phyloP scores from a whole-genome alignment of 192 early-diverging fungal species.

The Coemansia sp. region DNA sequence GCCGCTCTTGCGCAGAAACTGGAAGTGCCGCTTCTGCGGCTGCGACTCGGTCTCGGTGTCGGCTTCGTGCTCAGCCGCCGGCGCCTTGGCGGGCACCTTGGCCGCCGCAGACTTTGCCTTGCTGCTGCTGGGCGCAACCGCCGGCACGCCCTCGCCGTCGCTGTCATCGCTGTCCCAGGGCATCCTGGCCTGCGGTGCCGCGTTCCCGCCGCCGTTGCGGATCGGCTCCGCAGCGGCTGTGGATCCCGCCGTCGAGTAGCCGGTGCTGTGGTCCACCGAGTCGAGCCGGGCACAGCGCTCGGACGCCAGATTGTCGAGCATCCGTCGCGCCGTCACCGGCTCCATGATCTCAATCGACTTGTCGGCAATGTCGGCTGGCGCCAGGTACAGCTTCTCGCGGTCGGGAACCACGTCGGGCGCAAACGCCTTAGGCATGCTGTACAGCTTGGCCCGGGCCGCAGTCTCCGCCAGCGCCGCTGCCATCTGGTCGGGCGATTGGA shows the following conservation, averaged over 20 bases:
- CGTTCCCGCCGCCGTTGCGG: neutral
- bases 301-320: slow-evolving; percentile 48
- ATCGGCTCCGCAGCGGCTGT: slow-evolving; percentile 22
- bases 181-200: slow-evolving; percentile 16
- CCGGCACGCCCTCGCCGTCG: slow-evolving; percentile 18
- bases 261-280: slow-evolving; percentile 11
- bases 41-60: slow-evolving; percentile 16
- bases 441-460: slow-evolving; percentile 21
- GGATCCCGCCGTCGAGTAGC: slow-evolving; percentile 33
- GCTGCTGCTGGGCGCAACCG: slow-evolving; percentile 3
- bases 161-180: slow-evolving; percentile 48
- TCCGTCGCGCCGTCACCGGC: slow-evolving; percentile 52
- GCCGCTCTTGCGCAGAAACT: slow-evolving; percentile 42
- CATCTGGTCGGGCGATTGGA: slow-evolving; percentile 47
- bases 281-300: slow-evolving; percentile 38
- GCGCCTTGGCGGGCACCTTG: slow-evolving; percentile 2
- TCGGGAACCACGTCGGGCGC: slow-evolving; percentile 38
- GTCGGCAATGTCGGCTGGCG: slow-evolving; percentile 30
- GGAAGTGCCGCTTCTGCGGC: slow-evolving; percentile 43
- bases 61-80: slow-evolving; percentile 2
- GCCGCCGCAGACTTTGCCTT: neutral
- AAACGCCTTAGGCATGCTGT: slow-evolving; percentile 31
- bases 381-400: slow-evolving; percentile 33
- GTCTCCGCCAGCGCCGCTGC: slow-evolving; percentile 37
- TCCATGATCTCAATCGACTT: slow-evolving; percentile 55